A percentile compares a stretch with the other conserved stretches of the same genome.
Evolutionary conservation across 805 yeast species (phyloP).

Genomic region (Cyberlindnera maritima): DNA sequence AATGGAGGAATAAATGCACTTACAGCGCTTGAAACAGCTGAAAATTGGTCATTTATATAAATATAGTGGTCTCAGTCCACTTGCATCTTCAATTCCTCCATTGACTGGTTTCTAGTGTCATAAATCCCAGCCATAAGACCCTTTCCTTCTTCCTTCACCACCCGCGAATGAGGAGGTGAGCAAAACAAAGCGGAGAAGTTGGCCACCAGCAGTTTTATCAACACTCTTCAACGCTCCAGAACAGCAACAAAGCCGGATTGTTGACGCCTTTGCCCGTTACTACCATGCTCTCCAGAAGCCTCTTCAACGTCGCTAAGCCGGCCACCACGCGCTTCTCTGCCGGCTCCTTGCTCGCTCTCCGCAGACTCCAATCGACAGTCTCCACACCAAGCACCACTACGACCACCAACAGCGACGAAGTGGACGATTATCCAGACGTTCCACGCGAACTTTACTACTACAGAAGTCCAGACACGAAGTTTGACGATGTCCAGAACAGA

Average conservation of each 20-base stretch:
- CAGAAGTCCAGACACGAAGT: slow-evolving; percentile 68
- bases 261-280: too few species aligned
- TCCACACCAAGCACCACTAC: neutral
- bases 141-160: too few species aligned
- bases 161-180: neutral
- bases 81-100: too few species aligned
- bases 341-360: neutral
- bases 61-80: too few species aligned
- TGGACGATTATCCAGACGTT: slow-evolving; percentile 59
- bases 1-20: too few species aligned
- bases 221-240: too few species aligned
- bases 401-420: neutral
- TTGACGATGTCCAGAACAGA: slow-evolving; percentile 79
- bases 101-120: too few species aligned
- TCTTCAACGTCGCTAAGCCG: neutral
- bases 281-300: neutral
- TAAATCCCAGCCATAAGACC: too few species aligned
- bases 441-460: slow-evolving; percentile 57
- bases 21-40: too few species aligned
- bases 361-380: slow-evolving; percentile 4
- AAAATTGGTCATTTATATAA: too few species aligned
- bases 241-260: too few species aligned
- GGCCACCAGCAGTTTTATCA: neutral
- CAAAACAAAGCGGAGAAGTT: neutral
- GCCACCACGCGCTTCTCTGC: neutral